phyloP scores from a whole-genome alignment of 192 early-diverging fungal genomes.

The Coemansia asiatica region DNA sequence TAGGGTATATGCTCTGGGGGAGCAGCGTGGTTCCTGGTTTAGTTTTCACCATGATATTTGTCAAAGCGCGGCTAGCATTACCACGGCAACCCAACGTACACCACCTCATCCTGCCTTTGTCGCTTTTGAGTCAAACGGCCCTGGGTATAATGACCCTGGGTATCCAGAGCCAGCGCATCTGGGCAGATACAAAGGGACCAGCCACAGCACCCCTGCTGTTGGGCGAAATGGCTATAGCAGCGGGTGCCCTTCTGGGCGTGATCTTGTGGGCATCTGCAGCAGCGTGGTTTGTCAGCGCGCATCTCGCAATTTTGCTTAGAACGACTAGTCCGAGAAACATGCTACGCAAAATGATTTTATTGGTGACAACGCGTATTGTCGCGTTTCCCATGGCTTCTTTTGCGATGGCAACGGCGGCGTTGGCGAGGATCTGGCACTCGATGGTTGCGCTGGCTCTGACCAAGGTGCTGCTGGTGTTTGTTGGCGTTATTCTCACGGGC shows the following conservation, averaged over 20 bases:
- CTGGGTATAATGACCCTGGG: constrained; percentile 37
- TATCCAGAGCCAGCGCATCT: constrained; percentile 37
- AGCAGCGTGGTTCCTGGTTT: constrained; percentile 15
- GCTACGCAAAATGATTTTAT: not conserved
- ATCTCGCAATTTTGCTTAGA: not conserved
- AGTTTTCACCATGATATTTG: constrained; percentile 13
- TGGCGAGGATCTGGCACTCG: constrained; percentile 37
- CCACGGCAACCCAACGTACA: not conserved
- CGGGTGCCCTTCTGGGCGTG: constrained; percentile 41
- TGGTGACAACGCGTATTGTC: not conserved
- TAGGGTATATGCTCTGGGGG: constrained; percentile 30
- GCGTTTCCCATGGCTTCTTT: constrained; percentile 27
- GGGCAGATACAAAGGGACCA: constrained; percentile 29
- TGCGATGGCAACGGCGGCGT: constrained; percentile 27
- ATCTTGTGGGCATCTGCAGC: constrained; percentile 31
- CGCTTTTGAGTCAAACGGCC: constrained; percentile 22
- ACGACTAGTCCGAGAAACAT: not conserved
- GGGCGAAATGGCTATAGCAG: constrained; percentile 46
- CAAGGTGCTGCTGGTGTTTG: constrained; percentile 4
- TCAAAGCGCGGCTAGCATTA: constrained; percentile 1
- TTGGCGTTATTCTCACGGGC: not conserved
- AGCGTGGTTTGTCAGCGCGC: constrained; percentile 31
- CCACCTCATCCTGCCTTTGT: constrained; percentile 15
- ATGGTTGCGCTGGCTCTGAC: constrained; percentile 9
- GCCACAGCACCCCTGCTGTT: constrained; percentile 34